Base-by-base conservation (phyloP, 2,329 filamentous ascomycete genomes). In the Xylaria sp. region DNA sequence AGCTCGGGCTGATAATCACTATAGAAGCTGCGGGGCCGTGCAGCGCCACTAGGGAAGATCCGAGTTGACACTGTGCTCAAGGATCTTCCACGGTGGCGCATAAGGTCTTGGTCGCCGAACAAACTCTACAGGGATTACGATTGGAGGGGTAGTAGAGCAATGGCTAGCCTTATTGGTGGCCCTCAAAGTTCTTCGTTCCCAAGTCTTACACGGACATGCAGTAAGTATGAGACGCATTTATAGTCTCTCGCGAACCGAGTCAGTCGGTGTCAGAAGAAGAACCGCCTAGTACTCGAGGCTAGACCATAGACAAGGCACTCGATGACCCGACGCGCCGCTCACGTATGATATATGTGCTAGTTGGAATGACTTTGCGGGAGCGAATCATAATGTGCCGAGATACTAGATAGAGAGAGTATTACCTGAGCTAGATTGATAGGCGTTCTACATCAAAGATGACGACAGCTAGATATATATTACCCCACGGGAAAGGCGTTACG, bases 1-100 rank as follows among this genome's bases (percentile, higher is more conserved):
- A 60, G 58, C 58, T 51, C 37, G 40, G 17, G 23, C 21, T 51
- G 58, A 51, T 25, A 47, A 60, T 56, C 44, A 21, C 31, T 31
- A 17, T 23, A 55, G 17, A 25, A 46, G 31, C 35, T 25, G 47
- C 6, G 23, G 46, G 51, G 27, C 17, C 3, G 5, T 8, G 10
- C 21, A n/a, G 5, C 17, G n/a, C 27, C 29, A 35, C 23, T 35
- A 57, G 15, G 29, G 25, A 51, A 21, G 10, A 48, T 29, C 29
- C 46, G 19, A 29, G 5, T n/a, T 11, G 17, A 58, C 54, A 44
- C 37, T 58, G 46, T 29, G 11, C 52, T 21, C 29, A 41, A 17
- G 44, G 17, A 33, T 46, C 17, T 31, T 41, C 19, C 48, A 40
- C 19, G 38, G 31, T 51, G 27, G 29, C 38, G 38, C 19, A 52